These are phyloP conservation scores for Jaapia argillacea DNA, from an alignment of 768 basidiomycete genomes.

Conservation along the genomic window DNA sequence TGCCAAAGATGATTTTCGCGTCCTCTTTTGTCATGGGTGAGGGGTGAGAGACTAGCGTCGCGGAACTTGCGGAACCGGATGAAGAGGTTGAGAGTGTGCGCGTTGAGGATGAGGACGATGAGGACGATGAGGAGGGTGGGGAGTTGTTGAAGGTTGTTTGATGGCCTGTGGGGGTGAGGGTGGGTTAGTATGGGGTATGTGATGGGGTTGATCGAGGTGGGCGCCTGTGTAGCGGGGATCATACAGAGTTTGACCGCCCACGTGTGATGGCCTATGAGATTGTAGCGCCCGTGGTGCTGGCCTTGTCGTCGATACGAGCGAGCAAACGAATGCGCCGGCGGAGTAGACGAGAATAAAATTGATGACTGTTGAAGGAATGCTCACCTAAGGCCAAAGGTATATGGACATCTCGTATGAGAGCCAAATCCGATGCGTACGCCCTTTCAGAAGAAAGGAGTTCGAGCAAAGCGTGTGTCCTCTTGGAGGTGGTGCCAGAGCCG, in stretches of 20 bases:
- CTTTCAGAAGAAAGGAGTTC: slow-evolving; percentile 74
- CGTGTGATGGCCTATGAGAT: too few species aligned
- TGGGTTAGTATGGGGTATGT: too few species aligned
- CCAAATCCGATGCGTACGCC: slow-evolving; percentile 77
- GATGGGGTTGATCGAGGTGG: too few species aligned
- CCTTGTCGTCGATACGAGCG: too few species aligned
- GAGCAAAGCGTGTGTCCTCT: slow-evolving; percentile 67
- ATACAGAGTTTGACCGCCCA: too few species aligned
- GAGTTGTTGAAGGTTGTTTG: too few species aligned
- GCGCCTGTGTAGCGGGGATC: too few species aligned
- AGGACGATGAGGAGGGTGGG: not conserved
- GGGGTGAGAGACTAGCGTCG: slow-evolving; percentile 11
- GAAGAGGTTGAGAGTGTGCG: slow-evolving; percentile 23
- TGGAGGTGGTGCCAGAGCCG: slow-evolving; percentile 29
- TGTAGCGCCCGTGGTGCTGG: too few species aligned
- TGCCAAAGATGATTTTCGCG: slow-evolving; percentile 62
- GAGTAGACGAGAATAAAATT: slow-evolving; percentile 21
- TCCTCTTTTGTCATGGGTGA: slow-evolving; percentile 69
- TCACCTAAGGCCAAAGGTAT: slow-evolving; percentile 70
- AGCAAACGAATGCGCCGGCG: too few species aligned
- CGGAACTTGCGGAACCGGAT: slow-evolving; percentile 38
- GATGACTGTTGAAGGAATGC: slow-evolving; percentile 13
- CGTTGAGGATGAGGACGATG: slow-evolving; percentile 25
- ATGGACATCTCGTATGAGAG: slow-evolving; percentile 67
- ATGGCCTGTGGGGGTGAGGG: too few species aligned